phyloP scores from a whole-genome alignment of 148 eudicot genomes.

The Rhododendron simsii region DNA sequence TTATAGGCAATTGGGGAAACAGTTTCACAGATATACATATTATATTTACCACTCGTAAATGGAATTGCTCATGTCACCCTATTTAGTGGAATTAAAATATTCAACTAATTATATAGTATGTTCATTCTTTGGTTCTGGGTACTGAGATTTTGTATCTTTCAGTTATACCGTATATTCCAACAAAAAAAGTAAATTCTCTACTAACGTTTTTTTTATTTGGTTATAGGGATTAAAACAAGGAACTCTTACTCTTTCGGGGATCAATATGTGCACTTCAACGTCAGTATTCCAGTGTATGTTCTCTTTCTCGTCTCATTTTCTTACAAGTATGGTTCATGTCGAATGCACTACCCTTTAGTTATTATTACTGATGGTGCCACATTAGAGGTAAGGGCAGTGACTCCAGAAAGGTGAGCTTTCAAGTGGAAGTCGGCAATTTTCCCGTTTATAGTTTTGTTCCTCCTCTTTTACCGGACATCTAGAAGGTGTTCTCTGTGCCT shows the following conservation, averaged over 20 bases:
- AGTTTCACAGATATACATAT: not conserved
- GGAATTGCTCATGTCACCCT: not conserved
- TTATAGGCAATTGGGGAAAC: too few species aligned
- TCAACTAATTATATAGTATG: not conserved
- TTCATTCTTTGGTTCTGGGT: not conserved
- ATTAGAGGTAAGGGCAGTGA: too few species aligned
- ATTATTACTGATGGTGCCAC: not conserved
- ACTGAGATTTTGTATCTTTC: not conserved
- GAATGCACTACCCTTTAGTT: not conserved
- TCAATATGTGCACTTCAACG: conserved; percentile 86
- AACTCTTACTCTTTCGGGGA: conserved; percentile 70
- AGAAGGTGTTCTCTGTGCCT: not conserved
- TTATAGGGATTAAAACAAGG: conserved; percentile 75
- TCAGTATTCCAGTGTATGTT: conserved; percentile 89
- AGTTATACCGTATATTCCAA: not conserved
- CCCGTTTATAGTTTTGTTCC: not conserved
- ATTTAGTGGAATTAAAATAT: not conserved
- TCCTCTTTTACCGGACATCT: not conserved
- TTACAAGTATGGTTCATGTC: not conserved
- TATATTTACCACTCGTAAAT: not conserved
- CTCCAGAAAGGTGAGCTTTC: not conserved
- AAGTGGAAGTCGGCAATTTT: not conserved
- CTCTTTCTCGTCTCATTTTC: not conserved
- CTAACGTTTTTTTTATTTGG: not conserved
- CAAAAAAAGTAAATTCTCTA: too few species aligned